Conservation (phyloP, 2,329 filamentous ascomycete genomes). For the Neonectria faginata region DNA sequence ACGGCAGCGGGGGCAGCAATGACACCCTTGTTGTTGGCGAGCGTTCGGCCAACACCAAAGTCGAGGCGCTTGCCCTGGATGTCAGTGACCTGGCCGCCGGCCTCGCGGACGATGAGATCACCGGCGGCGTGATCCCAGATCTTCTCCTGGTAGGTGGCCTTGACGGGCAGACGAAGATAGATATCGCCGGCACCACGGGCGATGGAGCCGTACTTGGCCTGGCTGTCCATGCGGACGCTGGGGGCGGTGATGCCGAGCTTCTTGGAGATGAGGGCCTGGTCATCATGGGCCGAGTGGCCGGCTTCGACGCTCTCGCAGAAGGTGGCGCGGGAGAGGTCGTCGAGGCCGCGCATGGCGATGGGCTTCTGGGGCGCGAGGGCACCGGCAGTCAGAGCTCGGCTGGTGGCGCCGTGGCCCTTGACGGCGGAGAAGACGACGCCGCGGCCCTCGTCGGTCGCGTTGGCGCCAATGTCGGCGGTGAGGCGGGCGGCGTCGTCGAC, state of each 20-base stretch:
- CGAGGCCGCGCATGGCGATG: slow-evolving; percentile 84
- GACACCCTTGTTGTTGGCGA: slow-evolving; percentile 92
- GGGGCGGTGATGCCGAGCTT: slow-evolving; percentile 88
- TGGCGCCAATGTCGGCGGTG: slow-evolving; percentile 76
- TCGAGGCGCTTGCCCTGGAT: slow-evolving; percentile 86
- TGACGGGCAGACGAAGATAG: slow-evolving; percentile 89
- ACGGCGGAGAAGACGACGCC: slow-evolving; percentile 93
- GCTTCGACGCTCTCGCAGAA: slow-evolving; percentile 98
- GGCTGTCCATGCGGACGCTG: slow-evolving; percentile 96
- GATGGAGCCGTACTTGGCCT: slow-evolving; percentile 97
- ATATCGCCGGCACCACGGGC: slow-evolving; percentile 94
- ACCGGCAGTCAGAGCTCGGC: slow-evolving; percentile 72
- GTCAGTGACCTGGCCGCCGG: slow-evolving; percentile 92
- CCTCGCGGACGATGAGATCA: slow-evolving; percentile 92
- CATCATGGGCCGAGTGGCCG: slow-evolving; percentile 88
- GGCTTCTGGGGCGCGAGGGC: slow-evolving; percentile 66
- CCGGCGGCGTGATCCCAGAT: slow-evolving; percentile 99
- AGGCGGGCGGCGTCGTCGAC: slow-evolving; percentile 75
- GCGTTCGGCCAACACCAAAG: slow-evolving; percentile 86
- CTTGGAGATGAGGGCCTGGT: slow-evolving; percentile 83
- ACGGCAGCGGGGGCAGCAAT: slow-evolving; percentile 85
- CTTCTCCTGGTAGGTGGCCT: slow-evolving; percentile 94
- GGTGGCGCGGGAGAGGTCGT: slow-evolving; percentile 81
- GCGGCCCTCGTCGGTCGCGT: slow-evolving; percentile 80
- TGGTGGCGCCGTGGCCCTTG: slow-evolving; percentile 81